These are phyloP conservation scores for Camelina sativa DNA, from an alignment of 345 rosid species.

Conservation along the genomic window DNA sequence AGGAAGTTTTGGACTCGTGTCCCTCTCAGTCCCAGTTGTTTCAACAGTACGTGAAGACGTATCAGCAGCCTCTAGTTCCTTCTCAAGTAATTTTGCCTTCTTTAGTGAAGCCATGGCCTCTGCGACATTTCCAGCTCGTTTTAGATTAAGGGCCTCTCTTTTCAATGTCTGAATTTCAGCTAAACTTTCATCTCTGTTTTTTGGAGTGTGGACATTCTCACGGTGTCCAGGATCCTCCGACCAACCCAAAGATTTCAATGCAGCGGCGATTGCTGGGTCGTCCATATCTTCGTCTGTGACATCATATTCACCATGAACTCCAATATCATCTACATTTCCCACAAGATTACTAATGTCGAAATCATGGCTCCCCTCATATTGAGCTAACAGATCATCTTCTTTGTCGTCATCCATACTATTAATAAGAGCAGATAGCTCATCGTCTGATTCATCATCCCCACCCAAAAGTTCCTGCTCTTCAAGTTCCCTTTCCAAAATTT, in stretches of 20 bases:
- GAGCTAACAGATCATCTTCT: constrained; percentile 55
- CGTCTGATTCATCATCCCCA: constrained; percentile 82
- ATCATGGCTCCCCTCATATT: constrained; percentile 45
- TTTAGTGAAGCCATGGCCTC: constrained; percentile 76
- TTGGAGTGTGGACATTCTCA: constrained; percentile 39
- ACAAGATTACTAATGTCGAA: constrained; percentile 54
- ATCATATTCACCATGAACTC: constrained; percentile 59
- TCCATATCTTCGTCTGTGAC: constrained; percentile 87
- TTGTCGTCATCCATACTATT: constrained; percentile 60
- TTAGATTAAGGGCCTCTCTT: constrained; percentile 65
- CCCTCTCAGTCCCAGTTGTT: constrained; percentile 36
- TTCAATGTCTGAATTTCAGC: constrained; percentile 63
- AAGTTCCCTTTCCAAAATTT: constrained; percentile 79
- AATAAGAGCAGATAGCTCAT: constrained; percentile 81
- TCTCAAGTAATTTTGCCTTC: constrained; percentile 77
- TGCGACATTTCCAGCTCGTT: constrained; percentile 61
- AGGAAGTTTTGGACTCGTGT: constrained; percentile 41
- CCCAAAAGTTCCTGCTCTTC: constrained; percentile 88
- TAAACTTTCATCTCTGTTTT: constrained; percentile 50
- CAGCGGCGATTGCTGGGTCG: constrained; percentile 80
- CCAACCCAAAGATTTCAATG: constrained; percentile 82
- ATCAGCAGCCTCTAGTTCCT: constrained; percentile 51
- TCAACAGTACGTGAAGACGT: constrained; percentile 40
- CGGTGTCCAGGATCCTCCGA: constrained; percentile 55
- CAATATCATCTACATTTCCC: constrained; percentile 58